Conservation (phyloP, 495 filamentous ascomycete genomes). For the Talaromyces borbonicus region DNA sequence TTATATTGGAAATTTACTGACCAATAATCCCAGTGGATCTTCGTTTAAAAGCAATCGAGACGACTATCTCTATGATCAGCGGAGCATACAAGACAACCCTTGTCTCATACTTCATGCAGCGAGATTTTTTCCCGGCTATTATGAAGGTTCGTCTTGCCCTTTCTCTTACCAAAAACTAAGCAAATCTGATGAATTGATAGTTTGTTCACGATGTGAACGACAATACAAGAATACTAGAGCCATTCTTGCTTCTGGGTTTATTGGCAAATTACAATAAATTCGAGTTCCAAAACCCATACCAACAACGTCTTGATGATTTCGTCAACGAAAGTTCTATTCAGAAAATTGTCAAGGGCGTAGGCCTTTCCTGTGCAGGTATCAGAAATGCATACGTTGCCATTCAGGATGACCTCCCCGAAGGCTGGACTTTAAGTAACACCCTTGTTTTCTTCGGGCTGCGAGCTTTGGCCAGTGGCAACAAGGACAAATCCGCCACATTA, state of each 20-base stretch:
- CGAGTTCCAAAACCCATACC: slow-evolving; percentile 95
- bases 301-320: slow-evolving; percentile 91
- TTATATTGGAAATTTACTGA: neutral
- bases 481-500: slow-evolving; percentile 40
- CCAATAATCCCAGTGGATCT: slow-evolving; percentile 46
- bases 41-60: slow-evolving; percentile 68
- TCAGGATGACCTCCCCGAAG: slow-evolving; percentile 84
- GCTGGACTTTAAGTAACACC: slow-evolving; percentile 74
- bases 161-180: neutral
- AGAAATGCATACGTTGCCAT: slow-evolving; percentile 77
- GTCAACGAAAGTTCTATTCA: slow-evolving; percentile 84
- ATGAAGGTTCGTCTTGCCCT: slow-evolving; percentile 64
- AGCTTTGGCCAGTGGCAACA: slow-evolving; percentile 57
- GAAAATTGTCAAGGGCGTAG: slow-evolving; percentile 68
- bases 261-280: slow-evolving; percentile 99
- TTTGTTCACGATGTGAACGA: slow-evolving; percentile 75
- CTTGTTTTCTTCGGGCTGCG: slow-evolving; percentile 79
- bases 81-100: slow-evolving; percentile 91
- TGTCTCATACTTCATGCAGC: slow-evolving; percentile 88
- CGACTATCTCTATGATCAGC: slow-evolving; percentile 75
- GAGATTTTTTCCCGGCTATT: slow-evolving; percentile 86
- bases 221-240: slow-evolving; percentile 50
- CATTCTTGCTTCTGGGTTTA: slow-evolving; percentile 78
- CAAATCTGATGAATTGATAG: slow-evolving; percentile 32
- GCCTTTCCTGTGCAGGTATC: slow-evolving; percentile 51